These are phyloP conservation scores for Cystofilobasidium capitatum DNA, from an alignment of 768 basidiomycete species.

Conservation along the genomic window DNA sequence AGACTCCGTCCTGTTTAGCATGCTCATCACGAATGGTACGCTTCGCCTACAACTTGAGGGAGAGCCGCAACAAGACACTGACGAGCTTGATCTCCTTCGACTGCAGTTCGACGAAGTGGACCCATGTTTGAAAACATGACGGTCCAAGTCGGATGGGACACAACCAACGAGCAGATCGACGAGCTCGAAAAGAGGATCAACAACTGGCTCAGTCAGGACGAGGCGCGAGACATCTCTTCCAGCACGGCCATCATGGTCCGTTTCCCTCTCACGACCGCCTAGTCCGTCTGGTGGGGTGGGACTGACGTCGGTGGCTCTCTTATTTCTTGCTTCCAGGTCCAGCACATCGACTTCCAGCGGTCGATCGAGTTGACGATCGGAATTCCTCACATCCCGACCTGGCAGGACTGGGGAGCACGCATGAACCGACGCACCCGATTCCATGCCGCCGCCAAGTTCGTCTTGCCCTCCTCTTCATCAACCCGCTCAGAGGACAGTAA, in stretches of 20 bases:
- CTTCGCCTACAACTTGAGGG: too few relatives aligned
- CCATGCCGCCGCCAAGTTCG: constrained; percentile 61
- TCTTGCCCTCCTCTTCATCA: neutral
- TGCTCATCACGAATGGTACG: constrained; percentile 51
- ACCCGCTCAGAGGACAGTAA: neutral
- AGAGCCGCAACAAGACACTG: too few relatives aligned
- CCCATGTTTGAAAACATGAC: constrained; percentile 21
- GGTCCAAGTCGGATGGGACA: constrained; percentile 23
- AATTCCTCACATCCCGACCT: constrained; percentile 43
- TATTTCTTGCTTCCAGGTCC: constrained; percentile 30
- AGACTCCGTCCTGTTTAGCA: constrained; percentile 67
- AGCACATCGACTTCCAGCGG: constrained; percentile 57
- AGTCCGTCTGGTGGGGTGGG: neutral
- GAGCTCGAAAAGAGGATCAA: constrained; percentile 58
- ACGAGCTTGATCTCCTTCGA: neutral
- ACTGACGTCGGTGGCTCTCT: neutral
- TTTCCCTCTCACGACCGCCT: neutral
- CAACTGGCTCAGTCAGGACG: constrained; percentile 66
- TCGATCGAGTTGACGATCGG: constrained; percentile 60
- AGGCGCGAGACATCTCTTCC: constrained; percentile 68
- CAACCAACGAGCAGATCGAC: constrained; percentile 44
- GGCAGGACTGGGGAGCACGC: constrained; percentile 55
- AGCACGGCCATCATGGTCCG: constrained; percentile 51
- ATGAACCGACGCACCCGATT: constrained; percentile 62
- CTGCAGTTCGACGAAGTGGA: neutral